phyloP scores from a whole-genome alignment of 805 yeast species.

The Yarrowia yakushimensis region DNA sequence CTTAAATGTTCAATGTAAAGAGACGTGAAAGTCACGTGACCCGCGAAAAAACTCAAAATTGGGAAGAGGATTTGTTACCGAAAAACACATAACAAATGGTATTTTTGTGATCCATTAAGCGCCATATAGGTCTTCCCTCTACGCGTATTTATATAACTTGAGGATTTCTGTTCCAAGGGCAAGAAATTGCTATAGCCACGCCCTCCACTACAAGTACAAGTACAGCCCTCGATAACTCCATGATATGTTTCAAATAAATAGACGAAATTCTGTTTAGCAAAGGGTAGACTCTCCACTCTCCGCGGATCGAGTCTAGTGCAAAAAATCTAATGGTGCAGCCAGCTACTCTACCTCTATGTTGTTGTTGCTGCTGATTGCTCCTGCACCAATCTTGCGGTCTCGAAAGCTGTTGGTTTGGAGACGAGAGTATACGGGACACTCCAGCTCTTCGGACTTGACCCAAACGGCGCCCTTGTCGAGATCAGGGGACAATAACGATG shows the following conservation, averaged over 20 bases:
- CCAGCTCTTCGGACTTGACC: not conserved
- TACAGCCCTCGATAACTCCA: not conserved
- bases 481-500: not conserved
- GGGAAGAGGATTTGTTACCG: no score
- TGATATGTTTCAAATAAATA: conserved; percentile 9
- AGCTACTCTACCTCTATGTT: conserved; percentile 18
- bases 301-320: not conserved
- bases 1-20: not conserved
- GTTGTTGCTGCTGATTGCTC: not conserved
- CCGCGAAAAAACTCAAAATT: not conserved
- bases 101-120: no score
- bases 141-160: no score
- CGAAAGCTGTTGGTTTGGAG: conserved; percentile 11
- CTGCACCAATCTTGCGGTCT: conserved; percentile 9
- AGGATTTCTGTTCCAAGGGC: no score
- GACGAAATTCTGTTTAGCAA: conserved; percentile 4
- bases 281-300: conserved; percentile 15
- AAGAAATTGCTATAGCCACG: no score
- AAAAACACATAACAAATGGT: no score
- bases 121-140: no score
- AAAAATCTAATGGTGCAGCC: not conserved
- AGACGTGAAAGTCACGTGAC: not conserved
- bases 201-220: no score
- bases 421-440: conserved; percentile 1
- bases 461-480: not conserved